phyloP scores from a whole-genome alignment of 2,329 filamentous ascomycete species.

The Phyllosticta citrichinensis region DNA sequence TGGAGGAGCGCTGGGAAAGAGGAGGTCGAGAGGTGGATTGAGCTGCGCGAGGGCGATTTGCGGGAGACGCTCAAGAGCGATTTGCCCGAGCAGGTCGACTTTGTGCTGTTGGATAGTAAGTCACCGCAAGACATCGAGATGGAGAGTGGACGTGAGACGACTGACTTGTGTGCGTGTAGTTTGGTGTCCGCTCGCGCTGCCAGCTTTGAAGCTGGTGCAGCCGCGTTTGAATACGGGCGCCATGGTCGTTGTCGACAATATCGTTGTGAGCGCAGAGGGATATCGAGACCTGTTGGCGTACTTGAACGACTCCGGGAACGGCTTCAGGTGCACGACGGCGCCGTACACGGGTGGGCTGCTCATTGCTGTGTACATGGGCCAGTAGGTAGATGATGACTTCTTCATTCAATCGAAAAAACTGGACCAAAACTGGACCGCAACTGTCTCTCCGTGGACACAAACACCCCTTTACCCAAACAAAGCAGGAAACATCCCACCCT shows the following conservation, averaged over 20 bases:
- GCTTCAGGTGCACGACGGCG: conserved; percentile 41
- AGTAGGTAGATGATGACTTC: background rate
- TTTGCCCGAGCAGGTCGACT: conserved; percentile 40
- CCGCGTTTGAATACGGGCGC: conserved; percentile 38
- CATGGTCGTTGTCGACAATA: conserved; percentile 43
- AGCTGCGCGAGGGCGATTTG: conserved; percentile 49
- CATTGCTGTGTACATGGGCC: conserved; percentile 21
- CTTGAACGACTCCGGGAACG: conserved; percentile 36
- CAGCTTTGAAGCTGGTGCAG: conserved; percentile 39
- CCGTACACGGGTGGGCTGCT: conserved; percentile 42
- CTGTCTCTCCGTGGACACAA: no score
- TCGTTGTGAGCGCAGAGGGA: conserved; percentile 25
- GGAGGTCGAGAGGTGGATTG: conserved; percentile 41
- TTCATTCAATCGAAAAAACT: no score
- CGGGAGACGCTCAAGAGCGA: conserved; percentile 44
- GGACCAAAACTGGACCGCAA: no score
- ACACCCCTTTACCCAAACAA: no score
- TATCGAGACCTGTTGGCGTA: conserved; percentile 41
- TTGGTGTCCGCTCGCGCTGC: conserved; percentile 46
- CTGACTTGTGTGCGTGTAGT: conserved; percentile 29
- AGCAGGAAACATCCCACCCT: no score
- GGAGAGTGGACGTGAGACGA: background rate
- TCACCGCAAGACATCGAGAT: conserved; percentile 12
- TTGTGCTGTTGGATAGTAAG: conserved; percentile 53
- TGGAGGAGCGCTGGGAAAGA: conserved; percentile 42